A percentile compares a stretch with the other conserved stretches of the same genome.
phyloP scores from a whole-genome alignment of 345 rosid genomes.

The Lumnitzera racemosa region DNA sequence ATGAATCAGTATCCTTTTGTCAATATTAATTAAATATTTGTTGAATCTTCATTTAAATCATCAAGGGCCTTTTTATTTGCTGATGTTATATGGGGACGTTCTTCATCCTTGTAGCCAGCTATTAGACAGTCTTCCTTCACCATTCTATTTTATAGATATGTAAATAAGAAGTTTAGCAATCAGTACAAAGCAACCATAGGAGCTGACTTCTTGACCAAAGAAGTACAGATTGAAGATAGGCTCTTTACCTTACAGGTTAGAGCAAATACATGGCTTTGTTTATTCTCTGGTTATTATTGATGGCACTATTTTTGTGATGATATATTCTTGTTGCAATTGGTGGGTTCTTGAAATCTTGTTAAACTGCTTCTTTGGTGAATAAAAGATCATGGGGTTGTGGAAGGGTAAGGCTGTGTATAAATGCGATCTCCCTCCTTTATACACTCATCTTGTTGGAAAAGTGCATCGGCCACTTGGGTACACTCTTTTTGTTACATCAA shows the following conservation, averaged over 20 bases:
- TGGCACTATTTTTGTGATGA: no score
- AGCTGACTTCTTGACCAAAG: conserved; percentile 93
- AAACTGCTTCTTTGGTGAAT: no score
- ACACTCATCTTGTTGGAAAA: no score
- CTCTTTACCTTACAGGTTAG: conserved; percentile 91
- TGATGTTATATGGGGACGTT: background rate
- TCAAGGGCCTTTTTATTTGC: no score
- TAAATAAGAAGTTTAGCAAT: conserved; percentile 86
- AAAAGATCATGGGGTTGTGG: no score
- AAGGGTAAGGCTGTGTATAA: no score
- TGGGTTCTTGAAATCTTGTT: no score
- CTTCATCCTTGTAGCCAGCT: background rate
- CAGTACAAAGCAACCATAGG: conserved; percentile 97
- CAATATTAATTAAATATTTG: background rate
- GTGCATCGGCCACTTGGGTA: no score
- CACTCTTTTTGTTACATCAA: no score
- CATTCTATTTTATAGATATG: conserved; percentile 52
- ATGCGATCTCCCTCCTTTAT: no score
- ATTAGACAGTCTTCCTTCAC: conserved; percentile 13
- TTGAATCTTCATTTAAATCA: background rate
- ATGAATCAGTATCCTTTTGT: conserved; percentile 86
- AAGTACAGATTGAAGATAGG: conserved; percentile 86
- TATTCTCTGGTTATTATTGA: background rate
- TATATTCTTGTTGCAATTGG: background rate
- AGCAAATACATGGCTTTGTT: background rate